These are phyloP conservation scores for Oryza australiensis DNA, from an alignment of 176 grass and related monocot species.

Conservation along the genomic window DNA sequence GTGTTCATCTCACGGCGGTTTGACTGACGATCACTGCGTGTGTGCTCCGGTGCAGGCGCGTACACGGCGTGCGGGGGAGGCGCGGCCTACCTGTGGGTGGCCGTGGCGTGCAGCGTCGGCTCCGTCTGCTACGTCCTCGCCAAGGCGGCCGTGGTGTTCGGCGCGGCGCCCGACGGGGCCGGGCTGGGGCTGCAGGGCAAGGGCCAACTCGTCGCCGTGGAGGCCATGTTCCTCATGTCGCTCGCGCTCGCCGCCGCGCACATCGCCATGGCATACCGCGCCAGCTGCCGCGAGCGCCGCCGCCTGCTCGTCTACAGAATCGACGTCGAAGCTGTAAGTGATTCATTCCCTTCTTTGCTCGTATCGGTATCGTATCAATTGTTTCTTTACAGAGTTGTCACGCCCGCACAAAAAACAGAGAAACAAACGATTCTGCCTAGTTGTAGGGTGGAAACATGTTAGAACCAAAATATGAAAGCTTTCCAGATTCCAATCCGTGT, in stretches of 20 bases:
- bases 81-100: slow-evolving; percentile 66
- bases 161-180: neutral
- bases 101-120: slow-evolving; percentile 55
- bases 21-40: neutral
- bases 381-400: neutral
- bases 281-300: slow-evolving; percentile 66
- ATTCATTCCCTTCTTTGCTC: neutral
- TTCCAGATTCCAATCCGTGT: neutral
- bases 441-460: neutral
- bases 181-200: slow-evolving; percentile 31
- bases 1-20: neutral
- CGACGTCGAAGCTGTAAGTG: slow-evolving; percentile 85
- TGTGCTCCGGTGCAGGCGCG: slow-evolving; percentile 38
- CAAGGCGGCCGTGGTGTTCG: slow-evolving; percentile 57
- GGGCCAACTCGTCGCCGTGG: slow-evolving; percentile 51
- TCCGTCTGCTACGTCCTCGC: slow-evolving; percentile 75
- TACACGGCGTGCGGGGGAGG: slow-evolving; percentile 60
- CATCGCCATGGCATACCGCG: slow-evolving; percentile 76
- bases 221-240: slow-evolving; percentile 83
- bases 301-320: slow-evolving; percentile 84
- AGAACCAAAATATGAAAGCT: neutral
- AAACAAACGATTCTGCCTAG: neutral
- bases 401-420: neutral
- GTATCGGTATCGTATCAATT: neutral
- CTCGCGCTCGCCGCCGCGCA: slow-evolving; percentile 73